Conservation (phyloP, 192 early-diverging fungal genomes). For the Backusella tarrabulga region DNA sequence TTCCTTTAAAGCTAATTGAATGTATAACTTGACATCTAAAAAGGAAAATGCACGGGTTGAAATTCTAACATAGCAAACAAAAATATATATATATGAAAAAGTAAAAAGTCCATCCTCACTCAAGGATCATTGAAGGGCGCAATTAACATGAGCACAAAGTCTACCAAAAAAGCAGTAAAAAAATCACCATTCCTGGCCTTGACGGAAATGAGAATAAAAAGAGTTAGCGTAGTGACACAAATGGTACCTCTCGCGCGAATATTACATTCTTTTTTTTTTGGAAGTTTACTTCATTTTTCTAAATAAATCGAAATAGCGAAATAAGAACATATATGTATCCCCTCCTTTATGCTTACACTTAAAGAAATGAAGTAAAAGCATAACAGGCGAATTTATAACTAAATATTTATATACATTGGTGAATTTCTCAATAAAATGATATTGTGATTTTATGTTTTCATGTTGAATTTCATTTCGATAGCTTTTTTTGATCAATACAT, state of each 20-base stretch:
- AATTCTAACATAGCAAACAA: not conserved
- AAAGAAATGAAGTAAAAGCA: not conserved
- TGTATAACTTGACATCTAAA: not conserved
- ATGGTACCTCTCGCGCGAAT: not conserved
- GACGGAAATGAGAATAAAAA: constrained; percentile 1
- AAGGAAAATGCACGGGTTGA: constrained; percentile 3
- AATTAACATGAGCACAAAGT: not conserved
- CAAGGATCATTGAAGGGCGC: not conserved
- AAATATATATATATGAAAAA: not conserved
- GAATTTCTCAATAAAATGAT: not conserved
- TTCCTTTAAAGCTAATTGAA: not conserved
- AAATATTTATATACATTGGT: not conserved
- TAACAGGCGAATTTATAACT: not conserved
- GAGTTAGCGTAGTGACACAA: not conserved
- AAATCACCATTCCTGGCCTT: not conserved
- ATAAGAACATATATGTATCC: not conserved
- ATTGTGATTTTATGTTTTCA: not conserved
- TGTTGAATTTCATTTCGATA: not conserved
- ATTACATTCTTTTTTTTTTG: not conserved
- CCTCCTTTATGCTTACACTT: not conserved
- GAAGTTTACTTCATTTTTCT: not conserved
- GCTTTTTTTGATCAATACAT: not conserved
- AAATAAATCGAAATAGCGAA: not conserved
- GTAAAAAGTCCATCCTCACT: not conserved
- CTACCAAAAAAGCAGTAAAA: not conserved